These are phyloP conservation scores for Suhomyces atakaporum DNA, from an alignment of 1,139 yeast species.

Conservation along the genomic window DNA sequence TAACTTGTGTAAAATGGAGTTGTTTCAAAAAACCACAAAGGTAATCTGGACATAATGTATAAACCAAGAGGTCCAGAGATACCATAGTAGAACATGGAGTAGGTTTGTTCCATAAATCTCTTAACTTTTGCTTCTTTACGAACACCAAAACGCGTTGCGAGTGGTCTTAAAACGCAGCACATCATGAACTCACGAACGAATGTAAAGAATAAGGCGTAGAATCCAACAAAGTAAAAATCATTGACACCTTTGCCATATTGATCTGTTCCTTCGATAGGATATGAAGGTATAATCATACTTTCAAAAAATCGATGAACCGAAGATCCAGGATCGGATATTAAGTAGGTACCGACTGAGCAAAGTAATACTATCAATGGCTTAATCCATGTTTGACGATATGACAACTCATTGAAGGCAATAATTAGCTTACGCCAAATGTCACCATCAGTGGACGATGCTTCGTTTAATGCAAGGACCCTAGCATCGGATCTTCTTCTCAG, in stretches of 20 bases:
- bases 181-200: slow-evolving; percentile 87
- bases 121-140: slow-evolving; percentile 58
- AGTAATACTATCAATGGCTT: slow-evolving; percentile 58
- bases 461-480: slow-evolving; percentile 34
- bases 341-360: slow-evolving; percentile 39
- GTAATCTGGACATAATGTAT: slow-evolving; percentile 80
- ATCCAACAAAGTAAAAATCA: slow-evolving; percentile 78
- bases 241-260: slow-evolving; percentile 84
- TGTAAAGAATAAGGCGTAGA: slow-evolving; percentile 83
- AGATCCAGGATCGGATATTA: slow-evolving; percentile 53
- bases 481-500: slow-evolving; percentile 36
- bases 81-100: slow-evolving; percentile 80
- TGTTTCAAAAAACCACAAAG: slow-evolving; percentile 89
- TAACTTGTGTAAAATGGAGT: slow-evolving; percentile 73
- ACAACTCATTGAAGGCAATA: slow-evolving; percentile 59
- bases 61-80: slow-evolving; percentile 83
- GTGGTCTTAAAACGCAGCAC: slow-evolving; percentile 78
- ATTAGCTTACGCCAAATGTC: slow-evolving; percentile 53
- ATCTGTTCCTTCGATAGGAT: slow-evolving; percentile 56
- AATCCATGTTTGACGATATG: slow-evolving; percentile 79
- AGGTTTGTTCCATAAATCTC: slow-evolving; percentile 92
- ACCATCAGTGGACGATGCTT: slow-evolving; percentile 33
- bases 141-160: slow-evolving; percentile 59
- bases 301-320: slow-evolving; percentile 58
- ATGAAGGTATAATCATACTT: slow-evolving; percentile 68